Evolutionary conservation across 768 basidiomycete genomes (phyloP).

Genomic region (Floccularia luteovirens): DNA sequence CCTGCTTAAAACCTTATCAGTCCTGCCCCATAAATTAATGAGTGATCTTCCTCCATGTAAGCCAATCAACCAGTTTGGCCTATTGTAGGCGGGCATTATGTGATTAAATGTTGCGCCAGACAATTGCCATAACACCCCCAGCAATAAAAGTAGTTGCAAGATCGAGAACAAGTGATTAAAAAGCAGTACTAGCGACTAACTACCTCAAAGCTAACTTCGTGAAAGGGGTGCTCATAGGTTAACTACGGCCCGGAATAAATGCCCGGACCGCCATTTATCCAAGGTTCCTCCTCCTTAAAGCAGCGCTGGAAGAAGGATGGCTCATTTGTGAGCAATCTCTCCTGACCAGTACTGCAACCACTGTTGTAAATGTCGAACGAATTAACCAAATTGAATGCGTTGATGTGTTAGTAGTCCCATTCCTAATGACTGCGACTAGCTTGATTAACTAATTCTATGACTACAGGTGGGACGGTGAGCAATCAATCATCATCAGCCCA

Average conservation of each 20-base stretch:
- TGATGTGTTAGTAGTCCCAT: slow-evolving; percentile 59
- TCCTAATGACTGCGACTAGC: background rate
- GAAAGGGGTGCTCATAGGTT: too few relatives aligned
- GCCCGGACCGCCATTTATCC: slow-evolving; percentile 5
- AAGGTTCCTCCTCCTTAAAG: slow-evolving; percentile 1
- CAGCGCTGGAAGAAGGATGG: slow-evolving; percentile 1
- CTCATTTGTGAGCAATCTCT: background rate
- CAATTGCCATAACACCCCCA: too few relatives aligned
- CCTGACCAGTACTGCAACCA: slow-evolving; percentile 3
- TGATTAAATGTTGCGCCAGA: too few relatives aligned
- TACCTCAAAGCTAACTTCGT: too few relatives aligned
- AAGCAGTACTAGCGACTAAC: too few relatives aligned
- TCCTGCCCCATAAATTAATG: too few relatives aligned
- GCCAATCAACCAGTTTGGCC: too few relatives aligned
- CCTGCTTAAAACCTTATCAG: too few relatives aligned
- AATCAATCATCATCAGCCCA: background rate
- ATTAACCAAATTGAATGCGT: slow-evolving; percentile 50
- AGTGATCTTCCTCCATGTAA: too few relatives aligned
- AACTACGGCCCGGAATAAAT: slow-evolving; percentile 3
- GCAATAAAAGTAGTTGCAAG: too few relatives aligned
- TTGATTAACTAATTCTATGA: slow-evolving; percentile 6
- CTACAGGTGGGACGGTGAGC: slow-evolving; percentile 30
- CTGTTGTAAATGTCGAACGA: slow-evolving; percentile 29
- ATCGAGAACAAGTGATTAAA: too few relatives aligned
- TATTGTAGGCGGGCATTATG: too few relatives aligned